phyloP scores from a whole-genome alignment of 441 rosid genomes.

The Jatropha multifida region DNA sequence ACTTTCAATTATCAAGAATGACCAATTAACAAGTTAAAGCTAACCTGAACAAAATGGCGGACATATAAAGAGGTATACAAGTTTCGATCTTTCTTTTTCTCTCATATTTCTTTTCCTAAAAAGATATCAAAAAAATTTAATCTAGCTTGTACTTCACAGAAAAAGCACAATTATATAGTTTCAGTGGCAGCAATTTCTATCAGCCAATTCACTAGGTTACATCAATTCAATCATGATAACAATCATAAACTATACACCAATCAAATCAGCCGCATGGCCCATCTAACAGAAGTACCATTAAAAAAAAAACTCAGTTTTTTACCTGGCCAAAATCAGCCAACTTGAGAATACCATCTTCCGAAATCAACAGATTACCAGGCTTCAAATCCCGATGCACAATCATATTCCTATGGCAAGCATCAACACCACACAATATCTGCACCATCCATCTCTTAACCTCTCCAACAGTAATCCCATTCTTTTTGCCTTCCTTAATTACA shows the following conservation, averaged over 20 bases:
- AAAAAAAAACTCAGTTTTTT: background rate
- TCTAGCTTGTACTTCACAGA: background rate
- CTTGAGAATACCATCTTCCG: slow-evolving; percentile 76
- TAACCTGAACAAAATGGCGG: too few species aligned
- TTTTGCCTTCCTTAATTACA: slow-evolving; percentile 59
- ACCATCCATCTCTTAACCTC: slow-evolving; percentile 94
- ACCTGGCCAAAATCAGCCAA: slow-evolving; percentile 98
- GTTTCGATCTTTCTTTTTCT: background rate
- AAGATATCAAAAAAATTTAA: too few species aligned
- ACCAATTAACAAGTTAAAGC: background rate
- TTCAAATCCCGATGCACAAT: slow-evolving; percentile 92
- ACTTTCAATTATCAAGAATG: background rate
- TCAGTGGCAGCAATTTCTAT: background rate
- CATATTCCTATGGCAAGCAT: slow-evolving; percentile 73
- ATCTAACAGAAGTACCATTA: background rate
- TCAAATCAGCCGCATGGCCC: background rate
- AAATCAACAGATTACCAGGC: slow-evolving; percentile 78
- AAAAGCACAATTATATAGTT: background rate
- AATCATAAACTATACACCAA: background rate
- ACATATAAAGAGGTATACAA: background rate
- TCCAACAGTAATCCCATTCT: slow-evolving; percentile 39
- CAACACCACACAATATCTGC: slow-evolving; percentile 75
- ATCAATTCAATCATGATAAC: background rate
- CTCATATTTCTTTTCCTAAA: background rate
- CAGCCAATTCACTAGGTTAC: background rate